These are phyloP conservation scores for Volvariella volvacea DNA, from an alignment of 1,284 basidiomycete species.

Conservation along the genomic window DNA sequence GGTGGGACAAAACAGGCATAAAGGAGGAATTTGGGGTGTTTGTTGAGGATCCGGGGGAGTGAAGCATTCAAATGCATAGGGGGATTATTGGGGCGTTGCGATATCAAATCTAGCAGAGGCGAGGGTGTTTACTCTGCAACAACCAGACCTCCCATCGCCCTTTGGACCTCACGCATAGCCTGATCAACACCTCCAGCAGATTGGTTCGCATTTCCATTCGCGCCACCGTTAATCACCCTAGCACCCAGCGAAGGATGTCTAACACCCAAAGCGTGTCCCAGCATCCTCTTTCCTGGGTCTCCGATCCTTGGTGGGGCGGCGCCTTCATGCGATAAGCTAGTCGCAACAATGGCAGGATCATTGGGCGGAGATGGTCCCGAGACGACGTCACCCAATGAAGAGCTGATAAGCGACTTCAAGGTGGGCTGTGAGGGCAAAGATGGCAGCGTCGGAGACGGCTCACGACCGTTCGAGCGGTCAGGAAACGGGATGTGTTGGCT, in stretches of 20 bases:
- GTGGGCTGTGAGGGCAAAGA: slow-evolving; percentile 74
- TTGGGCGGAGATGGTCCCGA: slow-evolving; percentile 35
- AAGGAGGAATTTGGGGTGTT: too few relatives aligned
- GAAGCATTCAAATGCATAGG: too few relatives aligned
- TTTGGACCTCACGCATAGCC: slow-evolving; percentile 66
- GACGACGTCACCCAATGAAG: slow-evolving; percentile 48
- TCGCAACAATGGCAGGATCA: slow-evolving; percentile 62
- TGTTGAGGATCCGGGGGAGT: too few relatives aligned
- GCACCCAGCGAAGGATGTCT: slow-evolving; percentile 67
- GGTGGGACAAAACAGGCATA: too few relatives aligned
- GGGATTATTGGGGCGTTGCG: too few relatives aligned
- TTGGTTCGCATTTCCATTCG: slow-evolving; percentile 18
- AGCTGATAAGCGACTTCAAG: slow-evolving; percentile 73
- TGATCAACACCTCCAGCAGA: slow-evolving; percentile 45
- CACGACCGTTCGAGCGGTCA: slow-evolving; percentile 46
- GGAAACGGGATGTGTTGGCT: slow-evolving; percentile 39
- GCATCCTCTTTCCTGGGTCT: slow-evolving; percentile 79
- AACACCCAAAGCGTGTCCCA: slow-evolving; percentile 74
- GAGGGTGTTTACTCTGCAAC: slow-evolving; percentile 53
- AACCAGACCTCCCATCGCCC: slow-evolving; percentile 67
- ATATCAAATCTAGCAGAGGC: too few relatives aligned
- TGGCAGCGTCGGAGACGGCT: slow-evolving; percentile 77
- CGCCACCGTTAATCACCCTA: slow-evolving; percentile 41
- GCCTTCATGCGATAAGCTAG: slow-evolving; percentile 31
- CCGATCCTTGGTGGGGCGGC: slow-evolving; percentile 58